Evolutionary conservation across 108 stramenopile genomes (phyloP), one percentile per base, ranked within the genome.

Genomic region (Craspedostauros australis): DNA sequence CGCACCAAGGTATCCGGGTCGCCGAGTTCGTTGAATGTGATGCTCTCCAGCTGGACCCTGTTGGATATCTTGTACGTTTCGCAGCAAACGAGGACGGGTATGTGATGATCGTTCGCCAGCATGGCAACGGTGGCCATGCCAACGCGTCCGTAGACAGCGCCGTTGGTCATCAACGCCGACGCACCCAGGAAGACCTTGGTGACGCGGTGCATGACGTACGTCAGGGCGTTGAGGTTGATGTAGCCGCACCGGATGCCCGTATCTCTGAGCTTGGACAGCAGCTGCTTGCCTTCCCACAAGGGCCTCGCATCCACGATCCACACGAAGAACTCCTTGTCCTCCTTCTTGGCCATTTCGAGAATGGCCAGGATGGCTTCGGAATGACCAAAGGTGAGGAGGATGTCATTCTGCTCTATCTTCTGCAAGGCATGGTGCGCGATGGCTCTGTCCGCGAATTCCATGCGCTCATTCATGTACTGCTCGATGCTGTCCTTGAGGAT

Each of bases 31-130:
- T 99, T 99, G 42, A 76, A 70, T 0, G 93, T 94, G 42, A 98
- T 94, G 38, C 82, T 79, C 57, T 99, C 99, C 33, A 99, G 66
- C 55, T 98, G 96, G 0, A 99, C 93, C 25, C 86, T 77, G 47
- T 97, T 96, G 42, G 88, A 94, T 55, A 98, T 97, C 71, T 99
- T 99, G 88, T 98, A 98, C 5, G 96, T 91, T 82, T 99, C 99
- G 57, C 95, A 92, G 48, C 91, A 93, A 20, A 99, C 91, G 43
- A 99, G 71, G 5, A 97, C 96, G 5, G 99, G 97, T 38, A 95
- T 78, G 50, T 94, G 82, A 45, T 76, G 62, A 15, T 75, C 62
- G 19, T 79, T 74, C 6, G 99, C 99, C 70, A 87, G 50, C 66
- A 96, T 55, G 14, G 99, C 97, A 19, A 99, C 93, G 31, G 85